A percentile compares a stretch with the other conserved stretches of the same genome.
phyloP scores from a whole-genome alignment of 2,329 filamentous ascomycete species.

The Scedosporium dehoogii region DNA sequence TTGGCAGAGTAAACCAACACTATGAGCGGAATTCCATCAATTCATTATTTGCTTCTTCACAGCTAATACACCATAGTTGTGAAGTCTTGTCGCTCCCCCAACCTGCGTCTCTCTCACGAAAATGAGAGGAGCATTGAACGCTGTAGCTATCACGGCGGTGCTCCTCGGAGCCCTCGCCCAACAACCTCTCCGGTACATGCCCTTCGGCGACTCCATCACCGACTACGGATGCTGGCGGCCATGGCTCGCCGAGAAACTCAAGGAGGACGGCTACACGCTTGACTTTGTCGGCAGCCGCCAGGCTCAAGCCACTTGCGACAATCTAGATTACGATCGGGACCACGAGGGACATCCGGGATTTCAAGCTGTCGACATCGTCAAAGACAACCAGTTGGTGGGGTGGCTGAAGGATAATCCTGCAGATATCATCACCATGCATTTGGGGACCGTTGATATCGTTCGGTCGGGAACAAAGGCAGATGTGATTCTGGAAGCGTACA shows the following conservation, averaged over 20 bases:
- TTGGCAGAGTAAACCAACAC: not conserved
- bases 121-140: not conserved
- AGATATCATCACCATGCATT: slow-evolving; percentile 8
- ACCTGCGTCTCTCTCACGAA: not conserved
- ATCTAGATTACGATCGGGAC: slow-evolving; percentile 5
- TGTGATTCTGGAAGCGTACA: not conserved
- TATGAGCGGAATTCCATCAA: not conserved
- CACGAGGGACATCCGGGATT: slow-evolving; percentile 6
- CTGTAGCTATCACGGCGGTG: not conserved
- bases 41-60: not conserved
- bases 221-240: slow-evolving; percentile 6
- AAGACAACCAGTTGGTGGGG: slow-evolving; percentile 2
- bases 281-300: slow-evolving; percentile 6
- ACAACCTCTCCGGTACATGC: slow-evolving; percentile 2
- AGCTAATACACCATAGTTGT: not conserved
- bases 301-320: not conserved
- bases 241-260: slow-evolving; percentile 2
- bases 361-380: slow-evolving; percentile 3
- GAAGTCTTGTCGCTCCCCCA: not conserved
- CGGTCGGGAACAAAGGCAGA: not conserved
- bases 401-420: slow-evolving; percentile 6
- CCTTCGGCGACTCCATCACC: slow-evolving; percentile 4
- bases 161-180: not conserved
- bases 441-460: slow-evolving; percentile 7
- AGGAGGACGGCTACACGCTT: slow-evolving; percentile 1